A percentile compares a stretch with the other conserved stretches of the same genome.
Evolutionary conservation across 1,139 yeast species (phyloP).

Genomic region (Zygosaccharomyces pseudobailii): DNA sequence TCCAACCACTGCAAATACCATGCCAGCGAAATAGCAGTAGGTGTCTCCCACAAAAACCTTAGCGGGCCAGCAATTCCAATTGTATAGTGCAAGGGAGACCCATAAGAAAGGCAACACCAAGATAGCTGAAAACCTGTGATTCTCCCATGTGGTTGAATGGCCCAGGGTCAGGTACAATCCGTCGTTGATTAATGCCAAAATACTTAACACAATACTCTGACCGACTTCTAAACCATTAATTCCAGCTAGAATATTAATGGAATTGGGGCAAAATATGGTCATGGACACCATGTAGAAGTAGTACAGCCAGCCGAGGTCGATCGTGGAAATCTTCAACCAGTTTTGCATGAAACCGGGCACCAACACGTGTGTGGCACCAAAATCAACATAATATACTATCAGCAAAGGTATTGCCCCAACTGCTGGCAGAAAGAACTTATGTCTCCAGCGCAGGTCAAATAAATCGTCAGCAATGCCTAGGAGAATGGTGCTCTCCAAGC

Average conservation of each 20-base stretch:
- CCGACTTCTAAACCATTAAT: constrained; percentile 96
- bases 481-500: constrained; percentile 76
- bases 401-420: constrained; percentile 88
- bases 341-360: constrained; percentile 65
- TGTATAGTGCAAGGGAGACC: constrained; percentile 69
- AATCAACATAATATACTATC: constrained; percentile 88
- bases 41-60: constrained; percentile 95
- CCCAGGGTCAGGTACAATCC: constrained; percentile 55
- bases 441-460: constrained; percentile 95
- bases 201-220: constrained; percentile 75
- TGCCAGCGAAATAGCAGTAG: constrained; percentile 95
- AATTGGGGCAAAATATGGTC: constrained; percentile 90
- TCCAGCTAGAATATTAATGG: constrained; percentile 96
- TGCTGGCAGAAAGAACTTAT: constrained; percentile 92
- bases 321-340: constrained; percentile 39
- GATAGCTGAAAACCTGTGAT: constrained; percentile 78
- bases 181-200: constrained; percentile 72
- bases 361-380: constrained; percentile 86
- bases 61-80: constrained; percentile 88
- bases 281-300: constrained; percentile 87
- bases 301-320: constrained; percentile 76
- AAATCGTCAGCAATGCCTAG: constrained; percentile 91
- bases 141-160: constrained; percentile 65
- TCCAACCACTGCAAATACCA: constrained; percentile 97
- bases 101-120: constrained; percentile 83